Conservation (phyloP, 1,284 basidiomycete genomes). For the Mycosarcoma mackinlayi region DNA sequence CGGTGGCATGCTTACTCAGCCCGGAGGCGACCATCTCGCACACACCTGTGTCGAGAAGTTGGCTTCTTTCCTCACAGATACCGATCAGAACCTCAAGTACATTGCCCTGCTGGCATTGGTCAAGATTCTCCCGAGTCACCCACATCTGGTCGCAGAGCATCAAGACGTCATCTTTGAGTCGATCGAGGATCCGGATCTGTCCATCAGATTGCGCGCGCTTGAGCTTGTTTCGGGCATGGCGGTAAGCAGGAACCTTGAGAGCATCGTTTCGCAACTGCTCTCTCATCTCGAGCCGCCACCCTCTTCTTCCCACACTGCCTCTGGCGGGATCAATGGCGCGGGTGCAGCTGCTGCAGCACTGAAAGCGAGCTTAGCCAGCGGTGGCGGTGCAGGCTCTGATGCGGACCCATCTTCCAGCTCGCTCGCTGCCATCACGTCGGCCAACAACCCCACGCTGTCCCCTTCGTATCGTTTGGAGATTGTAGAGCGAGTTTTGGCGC, state of each 20-base stretch:
- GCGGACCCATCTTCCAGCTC: conserved; percentile 43
- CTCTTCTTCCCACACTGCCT: conserved; percentile 1
- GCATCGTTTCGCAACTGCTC: conserved; percentile 86
- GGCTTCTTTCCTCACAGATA: conserved; percentile 87
- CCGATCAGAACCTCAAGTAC: conserved; percentile 94
- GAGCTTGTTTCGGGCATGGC: conserved; percentile 95
- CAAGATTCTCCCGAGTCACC: conserved; percentile 93
- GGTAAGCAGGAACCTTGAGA: conserved; percentile 81
- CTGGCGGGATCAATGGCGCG: conserved; percentile 40
- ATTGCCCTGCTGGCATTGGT: conserved; percentile 93
- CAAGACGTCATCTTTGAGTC: conserved; percentile 90
- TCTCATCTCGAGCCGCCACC: conserved; percentile 80
- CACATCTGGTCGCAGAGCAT: conserved; percentile 89
- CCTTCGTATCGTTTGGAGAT: conserved; percentile 83
- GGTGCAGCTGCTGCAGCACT: conserved; percentile 70
- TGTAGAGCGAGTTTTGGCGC: conserved; percentile 81
- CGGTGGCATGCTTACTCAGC: conserved; percentile 83
- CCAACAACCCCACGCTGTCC: conserved; percentile 71
- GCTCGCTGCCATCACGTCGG: conserved; percentile 39
- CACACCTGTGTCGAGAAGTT: conserved; percentile 91
- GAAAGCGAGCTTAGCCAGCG: conserved; percentile 71
- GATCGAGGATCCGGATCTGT: conserved; percentile 91
- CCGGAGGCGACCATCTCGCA: conserved; percentile 76
- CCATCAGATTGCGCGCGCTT: conserved; percentile 92
- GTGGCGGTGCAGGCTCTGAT: conserved; percentile 47